A percentile compares a stretch with the other conserved stretches of the same genome.
These are phyloP conservation scores for Scleroderma citrinum DNA, from an alignment of 768 basidiomycete genomes.

Conservation along the genomic window DNA sequence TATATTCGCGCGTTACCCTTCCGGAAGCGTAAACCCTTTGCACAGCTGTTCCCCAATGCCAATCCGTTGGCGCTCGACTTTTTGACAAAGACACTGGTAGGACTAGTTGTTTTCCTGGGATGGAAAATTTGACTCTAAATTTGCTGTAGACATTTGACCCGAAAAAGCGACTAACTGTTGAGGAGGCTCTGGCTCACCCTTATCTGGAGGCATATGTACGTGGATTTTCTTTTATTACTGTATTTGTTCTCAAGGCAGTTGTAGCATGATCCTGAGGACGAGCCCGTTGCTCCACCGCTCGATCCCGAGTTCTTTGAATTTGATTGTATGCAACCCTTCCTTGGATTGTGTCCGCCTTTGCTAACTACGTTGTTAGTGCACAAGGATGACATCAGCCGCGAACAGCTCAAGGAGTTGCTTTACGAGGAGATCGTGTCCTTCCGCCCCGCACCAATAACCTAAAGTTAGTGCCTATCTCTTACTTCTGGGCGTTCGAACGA, in stretches of 20 bases:
- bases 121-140: not conserved
- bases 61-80: conserved; percentile 72
- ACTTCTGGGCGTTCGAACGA: not conserved
- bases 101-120: not conserved
- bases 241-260: conserved; percentile 5
- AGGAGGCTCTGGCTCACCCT: conserved; percentile 91
- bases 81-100: conserved; percentile 78
- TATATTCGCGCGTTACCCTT: conserved; percentile 95
- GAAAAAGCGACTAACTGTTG: conserved; percentile 92
- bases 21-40: conserved; percentile 79
- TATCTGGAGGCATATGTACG: conserved; percentile 89
- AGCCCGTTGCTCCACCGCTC: conserved; percentile 92
- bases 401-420: conserved; percentile 89
- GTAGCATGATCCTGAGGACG: conserved; percentile 93
- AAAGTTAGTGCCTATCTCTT: not conserved
- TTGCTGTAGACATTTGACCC: conserved; percentile 86
- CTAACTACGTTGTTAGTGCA: conserved; percentile 49
- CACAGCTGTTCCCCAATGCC: conserved; percentile 85
- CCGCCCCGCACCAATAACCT: conserved; percentile 55
- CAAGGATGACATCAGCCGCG: conserved; percentile 93
- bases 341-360: not conserved
- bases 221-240: conserved; percentile 2
- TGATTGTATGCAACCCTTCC: conserved; percentile 55
- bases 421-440: conserved; percentile 96
- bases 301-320: conserved; percentile 97